Base-by-base conservation (phyloP, 768 basidiomycete genomes). In the Amanita jacksonii region DNA sequence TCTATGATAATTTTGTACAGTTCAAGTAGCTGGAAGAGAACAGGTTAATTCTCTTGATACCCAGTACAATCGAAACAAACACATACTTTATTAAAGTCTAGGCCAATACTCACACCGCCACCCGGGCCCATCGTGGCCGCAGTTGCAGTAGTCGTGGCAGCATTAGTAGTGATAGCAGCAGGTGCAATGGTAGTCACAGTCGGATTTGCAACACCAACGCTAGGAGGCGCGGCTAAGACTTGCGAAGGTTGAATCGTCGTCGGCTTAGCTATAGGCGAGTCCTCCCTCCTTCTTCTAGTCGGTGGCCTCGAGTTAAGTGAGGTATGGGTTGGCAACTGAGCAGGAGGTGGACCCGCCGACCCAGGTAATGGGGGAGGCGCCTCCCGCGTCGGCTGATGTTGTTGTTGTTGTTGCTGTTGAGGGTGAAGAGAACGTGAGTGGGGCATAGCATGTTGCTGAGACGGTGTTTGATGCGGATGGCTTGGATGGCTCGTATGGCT, bases 381-480 rank as follows among this genome's bases (percentile, higher is more conserved):
- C 24, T 47, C 34, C 12, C 48, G 44, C 23, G 46, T 45, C 38
- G 43, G 49, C 36, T 54, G 47, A 19, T 57, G 48, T 38, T 59
- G 55, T 41, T 67, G 61, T 38, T 67, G 60, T 34, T 70, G 62
- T 43, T 70, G 64, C 27, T 58, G 61, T 16, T 66, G 37, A 19
- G 61, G 64, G 25, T 60, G 43, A 37, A 55, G 62, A 46, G 58
- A 41, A 13, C 57, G 52, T 9, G 57, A 51, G 9, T 58, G 56
- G 50, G 47, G n/a, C n/a, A n/a, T n/a, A n/a, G n/a, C n/a, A n/a
- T n/a, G n/a, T n/a, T n/a, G 56, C 38, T 49, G 52, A 16, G 45
- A 42, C 24, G 49, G 51, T 15, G 30, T 42, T 35, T 44, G 39
- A 25, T 27, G 38, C 23, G 4, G 41, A 18, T n/a, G 19, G 28